Base-by-base conservation (phyloP, 2,329 filamentous ascomycete genomes). In the Camillea tinctor region DNA sequence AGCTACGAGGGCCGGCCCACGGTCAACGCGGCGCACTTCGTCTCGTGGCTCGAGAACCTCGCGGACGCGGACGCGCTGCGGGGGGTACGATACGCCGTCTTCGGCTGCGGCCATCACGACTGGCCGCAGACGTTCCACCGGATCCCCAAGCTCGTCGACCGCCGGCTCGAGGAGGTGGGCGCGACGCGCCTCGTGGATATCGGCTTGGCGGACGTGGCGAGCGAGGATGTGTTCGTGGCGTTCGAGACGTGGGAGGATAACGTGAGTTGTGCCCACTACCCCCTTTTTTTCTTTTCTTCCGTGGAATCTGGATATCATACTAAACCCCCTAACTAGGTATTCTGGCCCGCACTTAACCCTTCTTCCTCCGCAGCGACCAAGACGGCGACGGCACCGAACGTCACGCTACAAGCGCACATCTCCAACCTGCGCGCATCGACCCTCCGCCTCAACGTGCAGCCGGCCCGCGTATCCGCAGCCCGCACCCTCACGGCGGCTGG, bases 161-260 rank as follows among this genome's bases (percentile, higher is more conserved):
- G 78, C 1, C 76, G 78, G 1, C 76, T 90, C 0, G 75, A 74
- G n/a, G 72, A 77, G 23, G 75, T 79, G 53, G 86, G 85, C 52
- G 74, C 77, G 2, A 74, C 72, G 13, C 73, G 76, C 15, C 72
- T 87, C 11, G 79, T 77, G 13, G 72, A 72, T 11, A 9, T 30
- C 7, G 26, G 26, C 26, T 11, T 30, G 7, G 83, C 85, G 0
- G 86, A 92, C 68, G 88, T 83, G 8, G 83, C 85, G 0, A 76
- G 80, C 13, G 81, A 86, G 17, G 86, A 90, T 67, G 87, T 90
- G 76, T 89, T 91, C 64, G 83, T 82, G 59, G 84, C 87, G 59
- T 81, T 91, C 63, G 88, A 91, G 64, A 76, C 76, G 8, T 92
- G 89, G 89, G 82, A 87, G 63, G 87, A 91, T 62, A 78, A 80